Percentiles rank a stretch among this genome's conserved stretches.
Evolutionary conservation across 129 eudicot species (phyloP).

Genomic region (Logfia minima): DNA sequence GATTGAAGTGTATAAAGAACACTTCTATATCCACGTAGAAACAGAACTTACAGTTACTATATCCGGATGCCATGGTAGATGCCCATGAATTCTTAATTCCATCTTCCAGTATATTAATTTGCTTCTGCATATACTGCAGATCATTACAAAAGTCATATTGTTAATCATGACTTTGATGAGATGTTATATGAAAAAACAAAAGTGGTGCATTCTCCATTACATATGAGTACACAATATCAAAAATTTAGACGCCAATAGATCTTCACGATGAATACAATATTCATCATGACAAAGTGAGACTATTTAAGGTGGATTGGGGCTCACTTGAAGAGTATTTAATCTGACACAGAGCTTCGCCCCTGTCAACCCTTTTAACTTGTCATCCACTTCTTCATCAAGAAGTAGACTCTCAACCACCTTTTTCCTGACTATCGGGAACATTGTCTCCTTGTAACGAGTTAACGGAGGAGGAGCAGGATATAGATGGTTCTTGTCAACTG

Average conservation of each 20-base stretch:
- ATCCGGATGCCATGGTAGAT: conserved; percentile 34
- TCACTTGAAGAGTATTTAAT: conserved; percentile 85
- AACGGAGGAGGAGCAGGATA: conserved; percentile 88
- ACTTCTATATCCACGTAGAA: conserved; percentile 21
- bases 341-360: conserved; percentile 76
- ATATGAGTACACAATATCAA: conserved; percentile 1
- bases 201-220: conserved; percentile 8
- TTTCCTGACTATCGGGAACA: conserved; percentile 71
- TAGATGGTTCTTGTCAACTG: conserved; percentile 80
- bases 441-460: conserved; percentile 82
- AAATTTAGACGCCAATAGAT: not conserved
- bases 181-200: not conserved
- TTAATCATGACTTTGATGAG: not conserved
- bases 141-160: conserved; percentile 17
- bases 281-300: conserved; percentile 6
- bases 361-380: conserved; percentile 56
- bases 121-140: conserved; percentile 87
- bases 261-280: not conserved
- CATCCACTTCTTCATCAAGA: conserved; percentile 63
- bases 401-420: conserved; percentile 55
- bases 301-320: conserved; percentile 35
- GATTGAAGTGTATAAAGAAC: not conserved
- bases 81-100: conserved; percentile 89
- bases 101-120: conserved; percentile 70
- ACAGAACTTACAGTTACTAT: conserved; percentile 47